Evolutionary conservation across 371 early-diverging fungal species (phyloP).

Genomic region (Circinella minor): DNA sequence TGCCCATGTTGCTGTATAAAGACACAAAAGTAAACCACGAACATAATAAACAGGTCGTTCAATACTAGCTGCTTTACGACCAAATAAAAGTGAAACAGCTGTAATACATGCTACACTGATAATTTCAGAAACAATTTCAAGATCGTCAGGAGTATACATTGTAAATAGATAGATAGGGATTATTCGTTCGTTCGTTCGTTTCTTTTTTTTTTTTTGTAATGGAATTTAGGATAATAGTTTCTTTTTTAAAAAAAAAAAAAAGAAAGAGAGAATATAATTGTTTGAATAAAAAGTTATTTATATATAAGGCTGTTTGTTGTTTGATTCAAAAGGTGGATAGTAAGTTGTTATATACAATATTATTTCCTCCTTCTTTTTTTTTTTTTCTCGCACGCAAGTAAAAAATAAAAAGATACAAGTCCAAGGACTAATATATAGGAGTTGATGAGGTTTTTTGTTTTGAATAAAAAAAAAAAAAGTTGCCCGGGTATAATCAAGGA

Average conservation of each 20-base stretch:
- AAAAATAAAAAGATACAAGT: constrained; percentile 8
- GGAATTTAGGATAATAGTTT: background rate
- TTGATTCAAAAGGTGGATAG: too few relatives aligned
- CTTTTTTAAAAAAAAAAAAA: too few relatives aligned
- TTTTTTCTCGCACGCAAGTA: constrained; percentile 8
- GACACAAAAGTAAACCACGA: constrained; percentile 43
- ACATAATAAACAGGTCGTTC: constrained; percentile 56
- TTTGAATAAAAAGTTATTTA: too few relatives aligned
- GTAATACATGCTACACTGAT: constrained; percentile 57
- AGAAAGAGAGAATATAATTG: too few relatives aligned
- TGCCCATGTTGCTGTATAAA: constrained; percentile 54
- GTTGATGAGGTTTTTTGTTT: background rate
- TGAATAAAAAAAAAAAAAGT: too few relatives aligned
- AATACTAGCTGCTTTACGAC: constrained; percentile 53
- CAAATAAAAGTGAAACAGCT: constrained; percentile 55
- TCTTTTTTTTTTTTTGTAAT: background rate
- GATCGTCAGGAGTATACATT: constrained; percentile 55
- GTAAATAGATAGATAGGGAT: background rate
- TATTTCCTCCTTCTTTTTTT: background rate
- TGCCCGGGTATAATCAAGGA: too few relatives aligned
- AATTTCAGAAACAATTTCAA: constrained; percentile 52
- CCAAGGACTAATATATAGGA: constrained; percentile 3
- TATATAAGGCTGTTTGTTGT: too few relatives aligned
- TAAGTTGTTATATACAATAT: too few relatives aligned
- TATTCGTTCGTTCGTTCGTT: too few relatives aligned